Base-by-base conservation (phyloP, 305 asterid genomes). In the Fraxinus velutina region DNA sequence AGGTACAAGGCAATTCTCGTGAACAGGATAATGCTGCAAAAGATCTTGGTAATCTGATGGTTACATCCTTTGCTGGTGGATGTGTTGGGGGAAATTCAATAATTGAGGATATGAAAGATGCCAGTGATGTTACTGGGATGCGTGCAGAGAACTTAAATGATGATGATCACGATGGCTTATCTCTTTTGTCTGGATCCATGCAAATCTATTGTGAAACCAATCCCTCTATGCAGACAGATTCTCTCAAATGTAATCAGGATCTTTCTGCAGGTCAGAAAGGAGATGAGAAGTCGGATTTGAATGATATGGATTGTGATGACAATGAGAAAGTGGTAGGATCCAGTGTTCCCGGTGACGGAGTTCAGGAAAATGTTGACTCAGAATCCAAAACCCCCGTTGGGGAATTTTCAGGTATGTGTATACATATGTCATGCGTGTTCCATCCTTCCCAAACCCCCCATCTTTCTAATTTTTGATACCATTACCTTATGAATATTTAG, bases 351-450 rank as follows among this genome's bases (percentile, higher is more conserved):
- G 89, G 79, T 85, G 92, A 81, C 80, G 88, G 79, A 72, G 83
- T 76, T 78, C 66, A 86, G 80, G 80, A 75, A 76, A 84, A 85
- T 78, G 82, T 79, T 64, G 91, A 84, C 80, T 79, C 89, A 75
- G 88, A 88, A 76, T 75, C 85, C 42, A 90, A 79, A 62, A 70
- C 75, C 74, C 75, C 88, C 34, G 75, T 30, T 70, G 84, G 80
- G 78, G 83, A 72, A 73, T 76, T 66, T 83, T 85, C 80, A 55
- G 94, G 98, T 95, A 87, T 44, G 68, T 80, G 55, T 73, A n/a
- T 62, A 33, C 30, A 15, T 37, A 42, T 80, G 64, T 78, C 39
- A 52, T 81, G 9, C 73, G 2, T 30, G 70, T 50, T 32, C 81
- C 30, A 8, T 9, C 22, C 62, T 52, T 52, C 5, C 68, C 68